Conservation (phyloP, 805 yeast genomes). For the Kodamaea laetipori region DNA sequence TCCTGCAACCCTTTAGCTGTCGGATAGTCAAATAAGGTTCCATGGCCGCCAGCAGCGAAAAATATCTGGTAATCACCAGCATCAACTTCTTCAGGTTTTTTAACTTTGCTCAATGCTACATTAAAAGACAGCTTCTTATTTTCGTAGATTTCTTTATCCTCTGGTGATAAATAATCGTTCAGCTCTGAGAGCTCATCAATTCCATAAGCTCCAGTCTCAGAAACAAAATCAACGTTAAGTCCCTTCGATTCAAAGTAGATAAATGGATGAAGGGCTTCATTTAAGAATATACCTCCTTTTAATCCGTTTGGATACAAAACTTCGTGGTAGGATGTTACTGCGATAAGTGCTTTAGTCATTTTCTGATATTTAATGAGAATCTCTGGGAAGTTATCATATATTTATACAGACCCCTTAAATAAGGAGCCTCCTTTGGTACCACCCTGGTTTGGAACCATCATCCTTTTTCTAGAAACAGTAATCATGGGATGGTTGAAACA, state of each 20-base stretch:
- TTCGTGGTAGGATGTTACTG: slow-evolving; percentile 13
- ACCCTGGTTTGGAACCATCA: no score
- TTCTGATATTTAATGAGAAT: not conserved
- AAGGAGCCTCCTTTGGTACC: no score
- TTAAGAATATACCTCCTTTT: slow-evolving; percentile 61
- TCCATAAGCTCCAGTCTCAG: slow-evolving; percentile 61
- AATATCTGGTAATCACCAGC: slow-evolving; percentile 53
- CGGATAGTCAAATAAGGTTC: slow-evolving; percentile 59
- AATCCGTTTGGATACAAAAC: slow-evolving; percentile 57
- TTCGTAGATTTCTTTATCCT: slow-evolving; percentile 43
- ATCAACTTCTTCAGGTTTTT: slow-evolving; percentile 51
- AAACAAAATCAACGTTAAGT: slow-evolving; percentile 54
- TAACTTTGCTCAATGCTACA: slow-evolving; percentile 39
- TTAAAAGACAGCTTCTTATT: slow-evolving; percentile 43
- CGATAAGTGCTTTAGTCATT: slow-evolving; percentile 14
- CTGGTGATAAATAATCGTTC: slow-evolving; percentile 43
- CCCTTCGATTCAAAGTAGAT: slow-evolving; percentile 49
- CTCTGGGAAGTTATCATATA: no score
- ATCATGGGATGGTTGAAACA: no score
- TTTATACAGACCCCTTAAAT: no score
- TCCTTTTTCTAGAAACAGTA: no score
- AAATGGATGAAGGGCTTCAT: slow-evolving; percentile 64
- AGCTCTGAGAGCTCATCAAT: slow-evolving; percentile 56
- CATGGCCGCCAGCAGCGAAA: slow-evolving; percentile 71
- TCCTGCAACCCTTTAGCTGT: slow-evolving; percentile 48